Percentiles rank a stretch among this genome's conserved stretches.
Evolutionary conservation across 208 protist genomes (phyloP).

Genomic region (Crithidia thermophila): DNA sequence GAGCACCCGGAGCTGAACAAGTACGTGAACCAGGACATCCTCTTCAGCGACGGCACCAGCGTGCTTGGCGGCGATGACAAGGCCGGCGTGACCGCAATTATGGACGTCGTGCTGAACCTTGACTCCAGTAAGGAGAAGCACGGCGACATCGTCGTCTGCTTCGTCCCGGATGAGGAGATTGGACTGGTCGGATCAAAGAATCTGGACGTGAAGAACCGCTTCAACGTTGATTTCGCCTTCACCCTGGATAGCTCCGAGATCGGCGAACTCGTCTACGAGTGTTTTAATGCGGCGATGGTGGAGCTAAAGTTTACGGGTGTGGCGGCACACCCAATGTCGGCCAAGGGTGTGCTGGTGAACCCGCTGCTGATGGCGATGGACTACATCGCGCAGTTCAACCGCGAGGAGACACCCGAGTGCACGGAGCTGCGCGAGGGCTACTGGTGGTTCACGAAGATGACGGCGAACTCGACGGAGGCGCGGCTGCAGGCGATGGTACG

Average conservation of each 20-base stretch:
- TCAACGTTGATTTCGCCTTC: slow-evolving; percentile 86
- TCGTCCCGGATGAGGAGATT: slow-evolving; percentile 89
- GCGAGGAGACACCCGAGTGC: slow-evolving; percentile 75
- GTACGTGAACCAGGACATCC: slow-evolving; percentile 83
- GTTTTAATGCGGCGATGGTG: slow-evolving; percentile 79
- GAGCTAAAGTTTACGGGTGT: slow-evolving; percentile 70
- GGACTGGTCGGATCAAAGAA: slow-evolving; percentile 83
- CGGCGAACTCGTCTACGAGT: slow-evolving; percentile 86
- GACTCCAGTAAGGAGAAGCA: slow-evolving; percentile 46
- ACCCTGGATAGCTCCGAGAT: slow-evolving; percentile 86
- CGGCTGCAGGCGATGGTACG: slow-evolving; percentile 66
- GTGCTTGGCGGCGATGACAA: slow-evolving; percentile 90
- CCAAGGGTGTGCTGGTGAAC: slow-evolving; percentile 89
- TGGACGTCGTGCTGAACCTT: slow-evolving; percentile 78
- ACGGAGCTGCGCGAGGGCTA: slow-evolving; percentile 84
- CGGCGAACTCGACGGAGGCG: slow-evolving; percentile 54
- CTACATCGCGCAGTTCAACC: slow-evolving; percentile 70
- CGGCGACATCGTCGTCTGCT: slow-evolving; percentile 84
- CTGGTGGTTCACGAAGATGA: slow-evolving; percentile 76
- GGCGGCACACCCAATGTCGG: slow-evolving; percentile 86
- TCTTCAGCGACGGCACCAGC: slow-evolving; percentile 89
- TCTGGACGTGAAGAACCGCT: slow-evolving; percentile 69
- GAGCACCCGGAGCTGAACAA: slow-evolving; percentile 76
- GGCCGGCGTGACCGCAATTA: slow-evolving; percentile 73
- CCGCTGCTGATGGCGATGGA: slow-evolving; percentile 83